Base-by-base conservation (phyloP, 2,329 filamentous ascomycete genomes). In the Arthrobotrys iridis region DNA sequence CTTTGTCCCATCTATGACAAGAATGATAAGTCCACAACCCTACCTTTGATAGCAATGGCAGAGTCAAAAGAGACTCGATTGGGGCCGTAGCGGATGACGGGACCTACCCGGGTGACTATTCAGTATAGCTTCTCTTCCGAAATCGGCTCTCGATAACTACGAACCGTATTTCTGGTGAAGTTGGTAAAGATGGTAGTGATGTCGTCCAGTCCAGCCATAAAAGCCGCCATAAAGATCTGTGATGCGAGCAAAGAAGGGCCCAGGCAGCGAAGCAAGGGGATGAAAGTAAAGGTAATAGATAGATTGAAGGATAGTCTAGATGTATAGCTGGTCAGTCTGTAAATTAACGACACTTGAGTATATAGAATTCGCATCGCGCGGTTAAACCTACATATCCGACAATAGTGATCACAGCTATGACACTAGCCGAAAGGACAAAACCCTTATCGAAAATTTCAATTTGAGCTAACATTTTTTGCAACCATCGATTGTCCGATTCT, bases 161-260 rank as follows among this genome's bases (percentile, higher is more conserved):
- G 76, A 82, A 84, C 91, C 91, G 79, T 96, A 93, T 80, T 86
- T 85, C 78, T 89, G 83, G 81, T 96, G 92, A 78, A 90, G 84
- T 28, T 86, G 85, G 83, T 89, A 89, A 79, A 93, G 89, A 79
- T 91, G 88, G 15, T 93, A 85, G 80, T 93, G 91, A 0, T 91
- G 86, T 78, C 91, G 89, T 60, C 91, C 91, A 79, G 88, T 89
- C 82, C 89, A 91, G 52, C 90, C 90, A 78, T 93, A 89, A 81
- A 91, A 93, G 28, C 90, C 86, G 80, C 89, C 74, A 50, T 79
- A 81, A 41, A 79, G 71, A 78, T 88, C 85, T n/a, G 88, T 88
- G 78, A 90, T 81, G 79, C 87, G 89, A 68, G 87, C 88, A 43
- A 90, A 80, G 52, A 89, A 82, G 0, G 89, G 89, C 0, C 89